Evolutionary conservation across 2,329 filamentous ascomycete genomes (phyloP), one percentile per base, ranked within the genome.

Genomic region (Nigrograna mackinnonii): DNA sequence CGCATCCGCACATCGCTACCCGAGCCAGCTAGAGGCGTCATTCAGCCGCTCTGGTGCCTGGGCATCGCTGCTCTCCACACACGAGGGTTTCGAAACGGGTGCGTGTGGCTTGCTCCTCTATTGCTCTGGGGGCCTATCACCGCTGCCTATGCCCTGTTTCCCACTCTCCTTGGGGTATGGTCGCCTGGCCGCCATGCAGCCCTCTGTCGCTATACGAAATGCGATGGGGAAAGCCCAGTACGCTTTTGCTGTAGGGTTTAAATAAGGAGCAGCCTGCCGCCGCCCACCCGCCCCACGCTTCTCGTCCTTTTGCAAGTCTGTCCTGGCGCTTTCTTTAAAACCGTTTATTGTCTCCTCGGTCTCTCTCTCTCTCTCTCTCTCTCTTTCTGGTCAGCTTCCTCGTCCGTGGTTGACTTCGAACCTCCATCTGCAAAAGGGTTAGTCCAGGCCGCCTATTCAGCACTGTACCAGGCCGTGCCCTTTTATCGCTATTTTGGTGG

Each of bases 1-100:
- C n/a, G n/a, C n/a, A n/a, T n/a, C n/a, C n/a, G n/a, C n/a, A n/a
- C n/a, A n/a, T n/a, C n/a, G n/a, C n/a, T n/a, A n/a, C n/a, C n/a
- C n/a, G n/a, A n/a, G n/a, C 20, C 20, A 22, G 34, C 44, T 39
- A 28, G 34, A 41, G 17, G 33, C 33, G n/a, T 28, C 24, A 28
- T 9, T 19, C 31, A 33, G 20, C 26, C 36, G 37, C 34, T 33
- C 39, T 33, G 22, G 38, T 31, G 37, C 35, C 22, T 19, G 35
- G 35, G 24, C 35, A 18, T 12, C 13, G 33, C 35, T 42, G 37
- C 41, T 35, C 19, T 21, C 39, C 43, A 41, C 46, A 45, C 46
- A 42, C 24, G 21, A 21, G 18, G 7, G 32, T 35, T 35, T 41
- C 32, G 9, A 36, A 41, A 41, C 39, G 22, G 32, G n/a, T n/a